phyloP scores from a whole-genome alignment of 768 basidiomycete genomes.

The Xanthoconium stramineum region DNA sequence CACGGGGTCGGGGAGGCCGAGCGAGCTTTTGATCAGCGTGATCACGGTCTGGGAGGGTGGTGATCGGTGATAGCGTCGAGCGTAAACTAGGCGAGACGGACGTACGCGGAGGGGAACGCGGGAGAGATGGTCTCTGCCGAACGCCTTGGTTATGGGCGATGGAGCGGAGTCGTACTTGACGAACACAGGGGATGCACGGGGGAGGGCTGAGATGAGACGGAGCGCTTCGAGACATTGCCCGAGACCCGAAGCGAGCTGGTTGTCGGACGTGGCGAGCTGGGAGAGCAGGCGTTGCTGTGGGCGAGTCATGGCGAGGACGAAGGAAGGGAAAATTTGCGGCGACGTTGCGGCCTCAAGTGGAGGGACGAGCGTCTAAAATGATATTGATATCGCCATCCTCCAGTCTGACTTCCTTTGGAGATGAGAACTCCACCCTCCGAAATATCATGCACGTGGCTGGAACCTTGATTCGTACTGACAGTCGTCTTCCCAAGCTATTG shows the following conservation, averaged over 20 bases:
- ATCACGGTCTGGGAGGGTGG: constrained; percentile 30
- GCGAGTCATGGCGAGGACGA: constrained; percentile 16
- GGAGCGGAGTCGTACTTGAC: constrained; percentile 20
- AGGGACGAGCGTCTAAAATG: constrained; percentile 5
- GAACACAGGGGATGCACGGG: constrained; percentile 27
- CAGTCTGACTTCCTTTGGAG: not conserved
- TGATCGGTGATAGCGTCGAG: too few species aligned
- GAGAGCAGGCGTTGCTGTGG: constrained; percentile 29
- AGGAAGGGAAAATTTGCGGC: not conserved
- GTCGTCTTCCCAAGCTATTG: too few species aligned
- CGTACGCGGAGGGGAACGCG: constrained; percentile 33
- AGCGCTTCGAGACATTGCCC: constrained; percentile 34
- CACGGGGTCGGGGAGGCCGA: constrained; percentile 17
- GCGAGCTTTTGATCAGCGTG: constrained; percentile 18
- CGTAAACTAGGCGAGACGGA: not conserved
- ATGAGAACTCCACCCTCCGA: not conserved
- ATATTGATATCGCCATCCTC: not conserved
- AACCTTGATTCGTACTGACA: not conserved
- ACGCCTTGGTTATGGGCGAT: constrained; percentile 24
- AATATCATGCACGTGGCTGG: not conserved
- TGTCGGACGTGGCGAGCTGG: constrained; percentile 31
- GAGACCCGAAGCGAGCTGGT: constrained; percentile 31
- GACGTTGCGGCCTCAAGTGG: not conserved
- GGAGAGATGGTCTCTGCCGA: constrained; percentile 30
- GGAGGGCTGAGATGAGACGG: constrained; percentile 29